Conservation (phyloP, 805 yeast genomes). For the Candida sonorensis region DNA sequence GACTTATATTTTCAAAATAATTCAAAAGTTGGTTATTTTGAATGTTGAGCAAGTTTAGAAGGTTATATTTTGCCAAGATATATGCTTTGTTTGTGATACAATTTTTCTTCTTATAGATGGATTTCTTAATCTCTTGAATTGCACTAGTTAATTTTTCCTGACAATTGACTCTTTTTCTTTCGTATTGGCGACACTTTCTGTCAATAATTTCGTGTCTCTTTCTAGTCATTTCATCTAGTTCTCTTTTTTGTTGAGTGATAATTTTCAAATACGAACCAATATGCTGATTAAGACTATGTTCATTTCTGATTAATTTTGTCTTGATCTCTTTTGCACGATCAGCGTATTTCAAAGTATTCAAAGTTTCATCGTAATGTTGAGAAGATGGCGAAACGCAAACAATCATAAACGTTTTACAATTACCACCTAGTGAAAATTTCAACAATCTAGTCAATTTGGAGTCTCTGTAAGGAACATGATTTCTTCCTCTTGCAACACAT, state of each 20-base stretch:
- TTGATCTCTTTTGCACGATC: slow-evolving; percentile 86
- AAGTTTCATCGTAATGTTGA: slow-evolving; percentile 85
- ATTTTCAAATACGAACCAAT: slow-evolving; percentile 78
- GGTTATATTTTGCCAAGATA: slow-evolving; percentile 39
- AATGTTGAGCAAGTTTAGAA: slow-evolving; percentile 17
- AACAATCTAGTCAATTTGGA: slow-evolving; percentile 82
- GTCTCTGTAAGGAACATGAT: slow-evolving; percentile 87
- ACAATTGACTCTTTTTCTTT: slow-evolving; percentile 32
- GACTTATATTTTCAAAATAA: slow-evolving; percentile 27
- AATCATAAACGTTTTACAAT: slow-evolving; percentile 93
- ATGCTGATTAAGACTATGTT: slow-evolving; percentile 70
- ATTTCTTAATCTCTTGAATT: slow-evolving; percentile 33
- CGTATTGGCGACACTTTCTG: slow-evolving; percentile 29
- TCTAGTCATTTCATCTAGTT: slow-evolving; percentile 58
- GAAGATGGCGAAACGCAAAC: slow-evolving; percentile 89
- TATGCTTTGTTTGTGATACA: slow-evolving; percentile 38
- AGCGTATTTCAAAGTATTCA: slow-evolving; percentile 87
- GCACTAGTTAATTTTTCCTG: slow-evolving; percentile 34
- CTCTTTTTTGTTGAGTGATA: slow-evolving; percentile 74
- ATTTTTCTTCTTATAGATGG: slow-evolving; percentile 36
- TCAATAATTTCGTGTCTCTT: slow-evolving; percentile 43
- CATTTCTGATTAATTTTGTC: slow-evolving; percentile 69
- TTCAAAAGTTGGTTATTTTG: slow-evolving; percentile 28
- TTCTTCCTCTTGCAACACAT: slow-evolving; percentile 59
- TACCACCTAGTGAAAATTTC: slow-evolving; percentile 88